Evolutionary conservation across 768 basidiomycete genomes (phyloP), one percentile per base, ranked within the genome.

Genomic region (Hericium alpestre): DNA sequence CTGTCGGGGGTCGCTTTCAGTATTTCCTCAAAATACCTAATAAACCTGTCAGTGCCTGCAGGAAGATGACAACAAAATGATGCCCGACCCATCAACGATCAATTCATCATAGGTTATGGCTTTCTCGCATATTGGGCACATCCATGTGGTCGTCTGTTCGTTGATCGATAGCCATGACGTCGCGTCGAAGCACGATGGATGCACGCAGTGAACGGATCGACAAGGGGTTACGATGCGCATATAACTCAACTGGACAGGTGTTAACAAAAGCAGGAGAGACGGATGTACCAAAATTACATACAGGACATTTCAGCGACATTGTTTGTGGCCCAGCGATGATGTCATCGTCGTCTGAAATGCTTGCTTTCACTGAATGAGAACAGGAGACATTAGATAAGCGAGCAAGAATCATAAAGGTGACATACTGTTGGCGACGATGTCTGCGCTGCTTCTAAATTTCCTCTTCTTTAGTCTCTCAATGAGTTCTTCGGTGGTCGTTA

Each of bases 171-270:
- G 91, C 93, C 93, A 99, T 41, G 89, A 91, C 16, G 77, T 78
- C 0, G 93, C 93, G 70, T 99, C 96, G 71, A 98, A 99, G 69
- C 96, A 99, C 63, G 93, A 90, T 7, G 89, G 73, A 70, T 98
- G 96, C 39, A 88, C 83, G 65, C 96, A 98, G 58, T 77, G 75
- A n/a, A 74, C 77, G 0, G 96, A 94, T 32, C 95, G 88, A 67
- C 89, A 85, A 8, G 96, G 95, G 0, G 80, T 86, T 38, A 71
- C 75, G 56, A 99, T 83, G 6, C 94, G 88, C 69, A 85, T 81
- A 68, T 88, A 96, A 48, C 90, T 92, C 59, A 99, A 74, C 94
- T 80, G 62, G 48, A 43, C 58, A 59, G 23, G 23, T 38, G 55
- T 32, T 55, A 51, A 20, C 47, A 40, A 41, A 56, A 8, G 37